Percentiles rank a stretch among this genome's conserved stretches.
Conservation (phyloP, 306 rosid genomes). For the Inga leiocalycina region DNA sequence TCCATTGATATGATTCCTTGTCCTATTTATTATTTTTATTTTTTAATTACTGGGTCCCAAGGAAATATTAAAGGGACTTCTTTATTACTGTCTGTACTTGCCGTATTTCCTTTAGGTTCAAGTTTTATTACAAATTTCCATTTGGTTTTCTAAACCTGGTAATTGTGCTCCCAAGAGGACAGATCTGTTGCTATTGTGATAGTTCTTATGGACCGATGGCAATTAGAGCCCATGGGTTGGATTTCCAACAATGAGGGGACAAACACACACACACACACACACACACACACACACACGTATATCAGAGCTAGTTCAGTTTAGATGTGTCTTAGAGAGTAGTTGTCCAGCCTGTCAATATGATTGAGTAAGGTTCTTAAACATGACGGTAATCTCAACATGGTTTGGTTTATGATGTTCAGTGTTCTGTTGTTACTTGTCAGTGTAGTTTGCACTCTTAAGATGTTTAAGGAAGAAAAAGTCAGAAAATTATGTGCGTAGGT, state of each 20-base stretch:
- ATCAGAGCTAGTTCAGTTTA: neutral
- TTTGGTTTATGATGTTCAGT: neutral
- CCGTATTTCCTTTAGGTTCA: neutral
- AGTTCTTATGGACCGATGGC: neutral
- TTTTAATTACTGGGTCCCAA: neutral
- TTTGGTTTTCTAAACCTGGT: neutral
- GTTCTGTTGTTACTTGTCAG: neutral
- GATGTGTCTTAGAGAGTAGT: neutral
- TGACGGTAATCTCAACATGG: neutral
- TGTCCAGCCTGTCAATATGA: neutral
- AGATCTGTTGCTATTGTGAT: neutral
- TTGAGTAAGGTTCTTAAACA: neutral
- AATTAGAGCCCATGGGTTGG: neutral
- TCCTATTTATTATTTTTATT: neutral
- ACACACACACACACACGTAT: neutral
- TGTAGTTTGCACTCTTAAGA: neutral
- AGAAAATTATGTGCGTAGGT: neutral
- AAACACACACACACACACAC: neutral
- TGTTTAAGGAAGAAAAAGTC: neutral
- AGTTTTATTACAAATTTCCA: neutral
- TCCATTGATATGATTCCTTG: neutral
- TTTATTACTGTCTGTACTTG: neutral
- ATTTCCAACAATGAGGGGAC: neutral
- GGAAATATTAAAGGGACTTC: neutral
- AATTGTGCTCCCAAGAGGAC: neutral